Percentiles rank a stretch among this genome's conserved stretches.
Evolutionary conservation across 163 green algal species (phyloP).

Genomic region (Chlamydomonas reinhardtii): DNA sequence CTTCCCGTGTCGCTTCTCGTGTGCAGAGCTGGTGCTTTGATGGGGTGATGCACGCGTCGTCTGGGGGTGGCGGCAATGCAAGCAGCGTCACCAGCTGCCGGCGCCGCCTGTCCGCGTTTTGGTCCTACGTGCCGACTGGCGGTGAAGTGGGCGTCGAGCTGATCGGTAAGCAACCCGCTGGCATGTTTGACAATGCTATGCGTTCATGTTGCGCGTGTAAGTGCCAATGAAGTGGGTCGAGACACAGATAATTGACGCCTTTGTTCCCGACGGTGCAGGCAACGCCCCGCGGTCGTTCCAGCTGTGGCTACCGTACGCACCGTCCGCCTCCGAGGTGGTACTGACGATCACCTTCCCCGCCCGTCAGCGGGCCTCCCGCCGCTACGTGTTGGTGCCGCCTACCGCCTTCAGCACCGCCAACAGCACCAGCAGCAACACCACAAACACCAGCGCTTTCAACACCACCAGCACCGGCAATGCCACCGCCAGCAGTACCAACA

Average conservation of each 20-base stretch:
- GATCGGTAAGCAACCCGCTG: neutral
- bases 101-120: slow-evolving; percentile 40
- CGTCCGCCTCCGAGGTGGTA: neutral
- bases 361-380: neutral
- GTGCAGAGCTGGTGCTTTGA: slow-evolving; percentile 32
- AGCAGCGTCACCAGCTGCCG: neutral
- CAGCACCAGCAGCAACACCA: too few species aligned
- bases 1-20: too few species aligned
- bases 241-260: neutral
- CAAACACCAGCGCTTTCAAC: too few species aligned
- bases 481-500: too few species aligned
- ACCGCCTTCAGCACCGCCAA: too few species aligned
- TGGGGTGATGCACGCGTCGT: too few species aligned
- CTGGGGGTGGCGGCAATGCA: too few species aligned
- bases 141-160: neutral
- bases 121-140: slow-evolving; percentile 24
- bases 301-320: neutral
- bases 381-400: neutral
- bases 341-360: neutral
- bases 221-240: neutral
- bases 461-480: too few species aligned
- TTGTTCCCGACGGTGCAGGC: neutral
- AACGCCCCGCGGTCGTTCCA: neutral
- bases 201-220: neutral
- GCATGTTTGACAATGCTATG: neutral